A percentile compares a stretch with the other conserved stretches of the same genome.
Conservation (phyloP, 257 asterid genomes). For the Handroanthus guayacan region DNA sequence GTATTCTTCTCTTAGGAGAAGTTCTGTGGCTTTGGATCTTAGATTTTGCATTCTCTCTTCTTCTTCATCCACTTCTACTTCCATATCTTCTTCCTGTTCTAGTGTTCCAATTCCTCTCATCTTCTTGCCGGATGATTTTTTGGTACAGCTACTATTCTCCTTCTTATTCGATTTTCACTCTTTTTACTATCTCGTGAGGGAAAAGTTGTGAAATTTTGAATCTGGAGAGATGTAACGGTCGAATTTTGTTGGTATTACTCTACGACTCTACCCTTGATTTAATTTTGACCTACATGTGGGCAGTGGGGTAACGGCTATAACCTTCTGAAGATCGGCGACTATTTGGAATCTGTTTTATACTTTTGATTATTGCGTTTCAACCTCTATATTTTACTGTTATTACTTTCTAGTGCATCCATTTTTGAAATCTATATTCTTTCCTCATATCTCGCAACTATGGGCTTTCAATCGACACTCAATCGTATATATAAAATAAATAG, state of each 20-base stretch:
- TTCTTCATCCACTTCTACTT: constrained; percentile 44
- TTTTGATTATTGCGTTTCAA: background rate
- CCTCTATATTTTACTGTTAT: background rate
- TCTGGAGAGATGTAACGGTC: constrained; percentile 51
- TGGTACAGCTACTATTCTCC: background rate
- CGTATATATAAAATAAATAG: too few species aligned
- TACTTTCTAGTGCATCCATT: background rate
- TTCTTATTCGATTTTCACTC: background rate
- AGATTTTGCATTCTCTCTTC: constrained; percentile 61
- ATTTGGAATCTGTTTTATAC: background rate
- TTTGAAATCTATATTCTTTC: background rate
- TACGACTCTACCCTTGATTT: background rate
- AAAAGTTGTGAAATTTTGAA: constrained; percentile 37
- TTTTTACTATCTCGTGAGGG: background rate
- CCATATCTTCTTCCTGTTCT: constrained; percentile 30
- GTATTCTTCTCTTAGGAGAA: constrained; percentile 78
- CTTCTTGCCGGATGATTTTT: constrained; percentile 2
- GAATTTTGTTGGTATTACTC: constrained; percentile 20
- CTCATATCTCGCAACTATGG: too few species aligned
- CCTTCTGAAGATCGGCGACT: background rate
- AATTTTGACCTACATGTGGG: background rate
- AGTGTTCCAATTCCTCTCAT: constrained; percentile 41
- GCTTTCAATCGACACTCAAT: too few species aligned
- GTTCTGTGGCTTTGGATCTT: constrained; percentile 84
- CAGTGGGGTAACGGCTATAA: constrained; percentile 39